phyloP scores from a whole-genome alignment of 768 basidiomycete species.

The Macrolepiota albuminosa region DNA sequence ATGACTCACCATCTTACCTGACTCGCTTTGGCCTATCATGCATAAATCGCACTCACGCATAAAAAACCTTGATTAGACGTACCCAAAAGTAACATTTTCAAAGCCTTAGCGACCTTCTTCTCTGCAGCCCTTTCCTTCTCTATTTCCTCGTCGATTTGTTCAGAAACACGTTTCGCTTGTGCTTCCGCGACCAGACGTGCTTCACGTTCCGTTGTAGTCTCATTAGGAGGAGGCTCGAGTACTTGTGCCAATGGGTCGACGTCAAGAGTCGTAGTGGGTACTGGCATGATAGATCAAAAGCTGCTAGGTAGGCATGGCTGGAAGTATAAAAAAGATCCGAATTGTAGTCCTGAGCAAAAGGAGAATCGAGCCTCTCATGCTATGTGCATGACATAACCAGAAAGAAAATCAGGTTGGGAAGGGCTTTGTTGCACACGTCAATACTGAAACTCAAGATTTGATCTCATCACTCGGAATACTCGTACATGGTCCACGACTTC shows the following conservation, averaged over 20 bases:
- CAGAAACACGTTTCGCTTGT: slow-evolving; percentile 50
- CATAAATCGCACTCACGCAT: background rate
- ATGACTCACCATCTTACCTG: slow-evolving; percentile 42
- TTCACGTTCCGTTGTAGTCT: slow-evolving; percentile 41
- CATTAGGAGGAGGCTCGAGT: slow-evolving; percentile 49
- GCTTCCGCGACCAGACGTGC: slow-evolving; percentile 42
- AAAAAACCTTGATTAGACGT: slow-evolving; percentile 13
- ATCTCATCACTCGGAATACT: background rate
- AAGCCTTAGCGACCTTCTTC: slow-evolving; percentile 40
- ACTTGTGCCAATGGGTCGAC: slow-evolving; percentile 46
- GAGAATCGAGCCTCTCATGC: slow-evolving; percentile 7
- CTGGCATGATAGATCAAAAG: slow-evolving; percentile 1
- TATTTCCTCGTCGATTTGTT: slow-evolving; percentile 61
- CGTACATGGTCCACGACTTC: background rate
- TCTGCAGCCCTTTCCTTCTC: slow-evolving; percentile 44
- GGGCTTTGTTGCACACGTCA: background rate
- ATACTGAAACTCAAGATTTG: background rate
- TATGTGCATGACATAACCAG: slow-evolving; percentile 10
- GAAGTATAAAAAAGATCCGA: slow-evolving; percentile 7
- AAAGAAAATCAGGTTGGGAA: slow-evolving; percentile 5
- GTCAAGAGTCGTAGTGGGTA: slow-evolving; percentile 16
- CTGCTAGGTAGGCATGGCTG: background rate
- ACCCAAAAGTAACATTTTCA: slow-evolving; percentile 64
- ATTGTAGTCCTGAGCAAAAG: slow-evolving; percentile 1
- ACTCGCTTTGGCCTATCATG: slow-evolving; percentile 69